These are phyloP conservation scores for Fragaria iinumae DNA, from an alignment of 306 rosid genomes.

Conservation along the genomic window DNA sequence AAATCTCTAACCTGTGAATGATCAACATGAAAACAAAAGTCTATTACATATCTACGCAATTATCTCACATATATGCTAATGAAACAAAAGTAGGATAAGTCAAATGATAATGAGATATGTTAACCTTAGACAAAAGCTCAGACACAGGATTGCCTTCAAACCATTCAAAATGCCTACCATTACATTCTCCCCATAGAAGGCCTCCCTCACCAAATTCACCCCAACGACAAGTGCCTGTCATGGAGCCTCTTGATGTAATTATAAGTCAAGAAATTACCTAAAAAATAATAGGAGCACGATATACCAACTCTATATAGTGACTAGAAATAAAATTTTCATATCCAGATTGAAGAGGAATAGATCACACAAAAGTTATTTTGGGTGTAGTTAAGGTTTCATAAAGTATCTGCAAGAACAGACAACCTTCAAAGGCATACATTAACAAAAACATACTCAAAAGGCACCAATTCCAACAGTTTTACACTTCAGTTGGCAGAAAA, in stretches of 20 bases:
- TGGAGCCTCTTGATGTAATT: conserved; percentile 14
- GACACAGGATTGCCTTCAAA: conserved; percentile 68
- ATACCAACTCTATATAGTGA: neutral
- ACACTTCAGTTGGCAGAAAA: neutral
- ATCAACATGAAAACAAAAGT: neutral
- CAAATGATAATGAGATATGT: conserved; percentile 14
- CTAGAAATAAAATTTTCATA: neutral
- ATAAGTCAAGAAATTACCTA: neutral
- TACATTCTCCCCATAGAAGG: conserved; percentile 94
- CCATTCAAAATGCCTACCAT: conserved; percentile 86
- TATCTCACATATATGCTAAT: neutral
- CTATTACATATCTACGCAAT: neutral
- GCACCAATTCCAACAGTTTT: conserved; percentile 2
- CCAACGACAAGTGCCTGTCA: conserved; percentile 78
- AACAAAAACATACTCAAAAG: neutral
- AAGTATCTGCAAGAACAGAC: neutral
- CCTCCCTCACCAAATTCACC: conserved; percentile 97
- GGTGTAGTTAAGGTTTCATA: neutral
- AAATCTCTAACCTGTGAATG: conserved; percentile 79
- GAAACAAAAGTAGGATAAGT: conserved; percentile 12
- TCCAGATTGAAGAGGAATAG: neutral
- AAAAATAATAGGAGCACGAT: neutral
- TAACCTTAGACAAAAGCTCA: conserved; percentile 75
- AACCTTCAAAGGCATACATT: neutral
- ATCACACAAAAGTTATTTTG: neutral